phyloP scores from a whole-genome alignment of 2,329 filamentous ascomycete genomes.

The Xylaria multiplex region DNA sequence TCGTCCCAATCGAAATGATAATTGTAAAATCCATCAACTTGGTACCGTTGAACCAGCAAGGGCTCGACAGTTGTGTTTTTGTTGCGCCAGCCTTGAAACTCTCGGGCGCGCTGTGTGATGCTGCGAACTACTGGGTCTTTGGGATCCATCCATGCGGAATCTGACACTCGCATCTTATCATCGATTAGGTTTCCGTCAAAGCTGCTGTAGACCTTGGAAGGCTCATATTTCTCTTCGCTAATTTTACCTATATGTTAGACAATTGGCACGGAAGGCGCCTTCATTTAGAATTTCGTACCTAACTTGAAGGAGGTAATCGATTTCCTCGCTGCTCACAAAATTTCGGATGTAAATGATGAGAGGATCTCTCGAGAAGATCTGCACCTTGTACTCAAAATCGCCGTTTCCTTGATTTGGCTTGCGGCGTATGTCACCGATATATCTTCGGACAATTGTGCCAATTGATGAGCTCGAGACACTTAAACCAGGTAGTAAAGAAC shows the following conservation, averaged over 20 bases:
- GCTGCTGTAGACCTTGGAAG: slow-evolving; percentile 26
- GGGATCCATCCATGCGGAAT: slow-evolving; percentile 12
- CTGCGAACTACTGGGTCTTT: slow-evolving; percentile 18
- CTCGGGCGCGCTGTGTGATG: slow-evolving; percentile 16
- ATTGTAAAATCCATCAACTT: slow-evolving; percentile 28
- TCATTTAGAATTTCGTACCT: slow-evolving; percentile 13
- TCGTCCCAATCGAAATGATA: slow-evolving; percentile 30
- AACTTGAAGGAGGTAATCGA: slow-evolving; percentile 18
- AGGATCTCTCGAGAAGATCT: slow-evolving; percentile 31
- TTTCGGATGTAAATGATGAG: slow-evolving; percentile 22
- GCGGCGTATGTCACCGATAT: neutral
- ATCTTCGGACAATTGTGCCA: neutral
- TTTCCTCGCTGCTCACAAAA: slow-evolving; percentile 28
- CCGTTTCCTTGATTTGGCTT: neutral
- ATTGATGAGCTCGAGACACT: neutral
- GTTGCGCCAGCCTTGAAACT: slow-evolving; percentile 27
- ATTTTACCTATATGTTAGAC: neutral
- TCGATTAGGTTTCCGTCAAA: slow-evolving; percentile 16
- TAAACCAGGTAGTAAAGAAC: neutral
- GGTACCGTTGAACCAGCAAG: slow-evolving; percentile 24
- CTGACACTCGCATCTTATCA: slow-evolving; percentile 21
- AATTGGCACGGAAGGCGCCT: neutral
- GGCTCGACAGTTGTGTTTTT: slow-evolving; percentile 11
- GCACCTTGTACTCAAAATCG: slow-evolving; percentile 10
- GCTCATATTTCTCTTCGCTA: slow-evolving; percentile 24